A percentile compares a stretch with the other conserved stretches of the same genome.
Conservation (phyloP, 202 grass and related monocot species). For the Saccharum hybrid region DNA sequence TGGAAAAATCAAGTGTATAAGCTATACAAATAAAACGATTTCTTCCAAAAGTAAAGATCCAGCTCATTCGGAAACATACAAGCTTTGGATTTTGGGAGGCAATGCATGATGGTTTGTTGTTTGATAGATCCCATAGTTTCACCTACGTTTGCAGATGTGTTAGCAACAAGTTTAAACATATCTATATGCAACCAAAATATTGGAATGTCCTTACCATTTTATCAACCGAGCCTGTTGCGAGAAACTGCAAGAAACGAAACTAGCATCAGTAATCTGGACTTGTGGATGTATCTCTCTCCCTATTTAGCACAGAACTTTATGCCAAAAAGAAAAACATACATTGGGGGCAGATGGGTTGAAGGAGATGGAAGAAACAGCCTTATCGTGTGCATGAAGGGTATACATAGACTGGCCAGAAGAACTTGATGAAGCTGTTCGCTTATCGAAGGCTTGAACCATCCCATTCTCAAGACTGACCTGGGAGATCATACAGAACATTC, state of each 20-base stretch:
- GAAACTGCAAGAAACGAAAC: conserved; percentile 57
- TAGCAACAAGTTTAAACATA: conserved; percentile 32
- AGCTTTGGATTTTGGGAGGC: conserved; percentile 74
- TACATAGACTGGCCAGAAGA: conserved; percentile 62
- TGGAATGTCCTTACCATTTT: conserved; percentile 65
- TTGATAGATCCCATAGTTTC: conserved; percentile 89
- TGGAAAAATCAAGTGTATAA: conserved; percentile 42
- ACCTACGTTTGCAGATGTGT: conserved; percentile 58
- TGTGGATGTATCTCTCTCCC: conserved; percentile 3
- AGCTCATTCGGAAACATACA: conserved; percentile 52
- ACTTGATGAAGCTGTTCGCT: conserved; percentile 65
- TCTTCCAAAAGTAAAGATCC: not conserved
- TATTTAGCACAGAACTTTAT: conserved; percentile 6
- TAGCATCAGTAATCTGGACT: conserved; percentile 34
- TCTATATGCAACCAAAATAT: conserved; percentile 1
- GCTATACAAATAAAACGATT: conserved; percentile 16
- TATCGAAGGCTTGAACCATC: conserved; percentile 88
- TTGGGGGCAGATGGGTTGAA: conserved; percentile 63
- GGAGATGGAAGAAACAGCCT: conserved; percentile 72
- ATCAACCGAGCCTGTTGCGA: conserved; percentile 85
- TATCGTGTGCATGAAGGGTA: conserved; percentile 88
- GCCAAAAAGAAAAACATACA: conserved; percentile 44
- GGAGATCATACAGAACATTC: conserved; percentile 35
- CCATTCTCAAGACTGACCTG: conserved; percentile 97
- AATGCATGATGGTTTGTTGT: conserved; percentile 71